Conservation (phyloP, 164 flowering plant species). For the Pachysandra terminalis region DNA sequence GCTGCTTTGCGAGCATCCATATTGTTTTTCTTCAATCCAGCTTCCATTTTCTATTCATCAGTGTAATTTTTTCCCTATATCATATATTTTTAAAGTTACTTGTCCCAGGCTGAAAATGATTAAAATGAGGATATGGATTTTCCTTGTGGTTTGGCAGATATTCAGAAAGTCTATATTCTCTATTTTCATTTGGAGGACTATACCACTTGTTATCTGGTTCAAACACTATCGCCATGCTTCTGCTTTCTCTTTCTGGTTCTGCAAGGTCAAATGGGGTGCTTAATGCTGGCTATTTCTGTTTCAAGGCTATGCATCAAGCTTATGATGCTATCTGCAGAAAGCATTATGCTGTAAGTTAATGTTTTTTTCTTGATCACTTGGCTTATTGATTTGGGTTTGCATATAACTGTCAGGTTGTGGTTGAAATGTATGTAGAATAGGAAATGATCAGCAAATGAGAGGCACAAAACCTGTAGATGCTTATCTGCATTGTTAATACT, state of each 20-base stretch:
- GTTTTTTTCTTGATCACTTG: no score
- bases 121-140: not conserved
- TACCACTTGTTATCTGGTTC: conserved; percentile 61
- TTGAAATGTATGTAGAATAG: no score
- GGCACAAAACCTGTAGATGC: no score
- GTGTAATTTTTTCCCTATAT: conserved; percentile 45
- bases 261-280: conserved; percentile 95
- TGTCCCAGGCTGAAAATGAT: not conserved
- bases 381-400: not conserved
- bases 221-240: conserved; percentile 41
- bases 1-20: conserved; percentile 69
- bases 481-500: no score
- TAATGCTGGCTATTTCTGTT: conserved; percentile 92
- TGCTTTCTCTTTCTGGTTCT: conserved; percentile 76
- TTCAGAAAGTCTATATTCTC: conserved; percentile 85
- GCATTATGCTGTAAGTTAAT: conserved; percentile 48
- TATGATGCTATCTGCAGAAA: conserved; percentile 49
- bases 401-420: no score
- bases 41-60: conserved; percentile 92
- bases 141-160: conserved; percentile 49
- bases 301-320: conserved; percentile 63
- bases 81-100: conserved; percentile 4
- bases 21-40: conserved; percentile 94
- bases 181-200: conserved; percentile 80
- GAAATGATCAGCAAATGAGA: no score